phyloP scores from a whole-genome alignment of 179 eudicot genomes.

The Gypsophila paniculata region DNA sequence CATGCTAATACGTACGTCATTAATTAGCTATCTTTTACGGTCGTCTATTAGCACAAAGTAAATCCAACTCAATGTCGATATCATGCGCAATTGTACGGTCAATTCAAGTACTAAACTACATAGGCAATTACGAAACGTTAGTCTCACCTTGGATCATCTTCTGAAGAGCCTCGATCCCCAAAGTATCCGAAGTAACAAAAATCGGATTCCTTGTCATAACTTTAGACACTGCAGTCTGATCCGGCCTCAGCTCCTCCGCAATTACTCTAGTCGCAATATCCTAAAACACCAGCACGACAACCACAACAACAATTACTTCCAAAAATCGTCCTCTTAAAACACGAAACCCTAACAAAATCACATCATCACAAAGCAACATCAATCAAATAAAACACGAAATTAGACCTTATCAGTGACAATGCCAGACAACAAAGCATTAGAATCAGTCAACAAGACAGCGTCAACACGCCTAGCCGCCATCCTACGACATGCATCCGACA shows the following conservation, averaged over 20 bases:
- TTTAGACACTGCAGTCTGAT: conserved; percentile 74
- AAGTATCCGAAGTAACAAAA: conserved; percentile 78
- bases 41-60: background rate
- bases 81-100: background rate
- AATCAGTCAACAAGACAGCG: conserved; percentile 85
- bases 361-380: background rate
- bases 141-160: conserved; percentile 89
- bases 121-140: background rate
- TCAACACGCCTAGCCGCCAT: conserved; percentile 94
- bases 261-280: conserved; percentile 87
- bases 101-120: background rate
- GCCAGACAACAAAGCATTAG: conserved; percentile 92
- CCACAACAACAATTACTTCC: conserved; percentile 12
- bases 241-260: conserved; percentile 92
- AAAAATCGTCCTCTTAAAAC: background rate
- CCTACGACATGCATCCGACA: conserved; percentile 90
- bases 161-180: conserved; percentile 91
- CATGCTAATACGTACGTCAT: background rate
- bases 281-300: conserved; percentile 30
- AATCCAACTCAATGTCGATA: background rate
- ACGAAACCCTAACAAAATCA: conserved; percentile 11
- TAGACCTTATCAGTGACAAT: conserved; percentile 88
- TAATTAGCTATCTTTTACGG: no score
- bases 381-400: background rate
- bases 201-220: conserved; percentile 95